Evolutionary conservation across 306 rosid species (phyloP).

Genomic region (Begonia fuchsioides): DNA sequence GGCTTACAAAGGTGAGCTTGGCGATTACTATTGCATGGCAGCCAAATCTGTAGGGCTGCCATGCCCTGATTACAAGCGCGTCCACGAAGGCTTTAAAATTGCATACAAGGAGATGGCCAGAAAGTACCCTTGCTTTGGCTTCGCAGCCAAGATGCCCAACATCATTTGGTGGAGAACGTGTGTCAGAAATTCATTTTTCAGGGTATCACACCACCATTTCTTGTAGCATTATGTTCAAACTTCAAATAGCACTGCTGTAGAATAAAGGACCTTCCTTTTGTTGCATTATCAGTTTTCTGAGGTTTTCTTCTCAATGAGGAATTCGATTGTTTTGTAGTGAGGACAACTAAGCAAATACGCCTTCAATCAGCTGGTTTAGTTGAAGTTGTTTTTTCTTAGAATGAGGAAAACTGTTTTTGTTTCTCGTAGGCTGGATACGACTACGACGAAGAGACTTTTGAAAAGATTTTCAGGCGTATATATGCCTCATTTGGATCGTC

Average conservation of each 20-base stretch:
- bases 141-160: constrained; percentile 78
- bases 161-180: constrained; percentile 90
- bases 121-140: constrained; percentile 78
- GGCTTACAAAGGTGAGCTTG: constrained; percentile 95
- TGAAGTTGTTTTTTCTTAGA: background rate
- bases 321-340: too few relatives aligned
- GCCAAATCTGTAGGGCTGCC: constrained; percentile 84
- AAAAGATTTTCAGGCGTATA: constrained; percentile 81
- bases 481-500: constrained; percentile 86
- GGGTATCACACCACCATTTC: constrained; percentile 34
- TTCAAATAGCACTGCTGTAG: too few relatives aligned
- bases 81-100: constrained; percentile 78
- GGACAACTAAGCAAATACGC: too few relatives aligned
- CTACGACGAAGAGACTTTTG: constrained; percentile 93
- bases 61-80: constrained; percentile 82
- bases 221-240: too few relatives aligned
- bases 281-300: too few relatives aligned
- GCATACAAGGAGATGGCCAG: constrained; percentile 86
- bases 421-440: constrained; percentile 79
- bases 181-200: constrained; percentile 73
- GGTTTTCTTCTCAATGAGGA: too few relatives aligned
- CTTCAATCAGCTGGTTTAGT: too few relatives aligned
- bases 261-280: too few relatives aligned
- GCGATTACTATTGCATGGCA: constrained; percentile 98
- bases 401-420: constrained; percentile 13